Evolutionary conservation across 2,329 filamentous ascomycete genomes (phyloP).

Genomic region (Clonostachys rosea): DNA sequence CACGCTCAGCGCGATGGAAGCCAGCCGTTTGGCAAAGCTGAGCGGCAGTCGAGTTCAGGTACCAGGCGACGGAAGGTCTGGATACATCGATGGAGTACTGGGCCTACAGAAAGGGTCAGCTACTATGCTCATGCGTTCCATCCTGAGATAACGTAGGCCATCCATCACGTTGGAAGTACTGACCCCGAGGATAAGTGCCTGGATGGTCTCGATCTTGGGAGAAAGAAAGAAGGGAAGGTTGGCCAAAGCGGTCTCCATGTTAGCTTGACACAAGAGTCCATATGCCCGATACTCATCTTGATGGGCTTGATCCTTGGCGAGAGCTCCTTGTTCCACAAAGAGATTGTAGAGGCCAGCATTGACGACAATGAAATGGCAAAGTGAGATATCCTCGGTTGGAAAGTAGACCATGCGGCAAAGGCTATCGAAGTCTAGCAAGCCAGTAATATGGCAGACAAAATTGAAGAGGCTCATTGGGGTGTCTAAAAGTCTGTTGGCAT

Average conservation of each 20-base stretch:
- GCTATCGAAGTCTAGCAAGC: conserved; percentile 42
- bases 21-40: conserved; percentile 59
- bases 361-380: conserved; percentile 45
- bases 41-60: conserved; percentile 53
- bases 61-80: conserved; percentile 59
- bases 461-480: conserved; percentile 43
- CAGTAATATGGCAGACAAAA: conserved; percentile 43
- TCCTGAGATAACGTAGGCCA: neutral
- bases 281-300: conserved; percentile 29
- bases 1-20: conserved; percentile 43
- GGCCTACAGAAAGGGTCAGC: conserved; percentile 28
- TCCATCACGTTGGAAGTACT: conserved; percentile 9
- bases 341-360: conserved; percentile 44
- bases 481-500: conserved; percentile 17
- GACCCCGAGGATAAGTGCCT: conserved; percentile 55
- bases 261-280: conserved; percentile 35
- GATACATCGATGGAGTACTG: conserved; percentile 59
- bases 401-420: conserved; percentile 47
- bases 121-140: neutral
- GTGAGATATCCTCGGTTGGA: conserved; percentile 42
- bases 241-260: conserved; percentile 43
- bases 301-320: conserved; percentile 21
- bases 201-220: conserved; percentile 47
- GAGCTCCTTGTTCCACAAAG: conserved; percentile 37
- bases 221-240: conserved; percentile 53